phyloP scores from a whole-genome alignment of 225 moss, liverwort and hornwort genomes.

The Sphagnum contortum region DNA sequence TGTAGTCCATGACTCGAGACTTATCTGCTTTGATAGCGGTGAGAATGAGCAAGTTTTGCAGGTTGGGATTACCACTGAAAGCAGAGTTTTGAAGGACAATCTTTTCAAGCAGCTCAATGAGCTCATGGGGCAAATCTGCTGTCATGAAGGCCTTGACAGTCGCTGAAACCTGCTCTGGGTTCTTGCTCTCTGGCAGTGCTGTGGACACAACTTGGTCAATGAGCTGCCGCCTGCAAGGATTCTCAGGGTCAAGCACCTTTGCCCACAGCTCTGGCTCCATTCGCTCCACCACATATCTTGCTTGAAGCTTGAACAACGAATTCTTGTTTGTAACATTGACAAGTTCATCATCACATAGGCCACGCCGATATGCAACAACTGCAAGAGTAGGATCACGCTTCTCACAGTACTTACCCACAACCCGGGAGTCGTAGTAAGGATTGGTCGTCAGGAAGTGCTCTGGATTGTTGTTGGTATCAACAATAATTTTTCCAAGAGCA shows the following conservation, averaged over 20 bases:
- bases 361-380: conserved; percentile 87
- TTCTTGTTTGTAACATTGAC: conserved; percentile 86
- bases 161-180: conserved; percentile 87
- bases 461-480: conserved; percentile 76
- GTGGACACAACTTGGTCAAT: conserved; percentile 97
- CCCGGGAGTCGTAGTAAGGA: conserved; percentile 69
- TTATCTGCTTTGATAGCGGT: conserved; percentile 91
- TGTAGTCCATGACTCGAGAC: conserved; percentile 79
- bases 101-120: conserved; percentile 93
- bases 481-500: conserved; percentile 75
- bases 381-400: conserved; percentile 78
- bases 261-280: conserved; percentile 80
- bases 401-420: conserved; percentile 96
- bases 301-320: conserved; percentile 86
- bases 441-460: conserved; percentile 87
- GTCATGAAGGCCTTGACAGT: conserved; percentile 99
- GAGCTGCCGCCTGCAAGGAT: conserved; percentile 65
- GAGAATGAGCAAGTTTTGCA: conserved; percentile 81
- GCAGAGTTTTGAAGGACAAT: conserved; percentile 82
- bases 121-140: conserved; percentile 75
- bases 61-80: conserved; percentile 84
- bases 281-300: conserved; percentile 93
- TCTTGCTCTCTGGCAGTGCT: conserved; percentile 89
- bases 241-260: conserved; percentile 81
- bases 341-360: conserved; percentile 87